These are phyloP conservation scores for Monosporascus sp. DNA, from an alignment of 2,329 filamentous ascomycete species.

Conservation along the genomic window DNA sequence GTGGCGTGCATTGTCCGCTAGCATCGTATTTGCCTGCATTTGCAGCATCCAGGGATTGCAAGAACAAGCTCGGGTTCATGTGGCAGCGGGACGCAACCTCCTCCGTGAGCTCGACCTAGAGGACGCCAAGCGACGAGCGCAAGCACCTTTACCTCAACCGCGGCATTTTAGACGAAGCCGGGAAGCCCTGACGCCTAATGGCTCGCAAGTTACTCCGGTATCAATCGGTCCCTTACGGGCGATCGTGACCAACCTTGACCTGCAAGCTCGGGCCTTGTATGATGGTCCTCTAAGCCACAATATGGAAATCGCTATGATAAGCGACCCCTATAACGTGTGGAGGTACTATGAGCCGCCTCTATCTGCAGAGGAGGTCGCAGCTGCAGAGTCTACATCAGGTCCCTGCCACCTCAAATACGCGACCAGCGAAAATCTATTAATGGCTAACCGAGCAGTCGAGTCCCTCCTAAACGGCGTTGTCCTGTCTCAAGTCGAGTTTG, in stretches of 20 bases:
- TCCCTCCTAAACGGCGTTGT: constrained; percentile 7
- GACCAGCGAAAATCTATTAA: constrained; percentile 2
- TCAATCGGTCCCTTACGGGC: background rate
- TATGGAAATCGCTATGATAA: background rate
- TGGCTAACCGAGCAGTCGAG: constrained; percentile 1
- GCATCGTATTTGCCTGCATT: constrained; percentile 15
- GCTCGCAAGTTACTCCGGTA: background rate
- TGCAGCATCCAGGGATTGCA: constrained; percentile 12
- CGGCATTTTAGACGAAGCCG: background rate
- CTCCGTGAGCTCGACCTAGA: constrained; percentile 4
- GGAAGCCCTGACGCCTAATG: background rate
- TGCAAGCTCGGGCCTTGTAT: constrained; percentile 1
- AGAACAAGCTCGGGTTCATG: constrained; percentile 8
- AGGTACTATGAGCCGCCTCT: constrained; percentile 4
- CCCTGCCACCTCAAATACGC: background rate
- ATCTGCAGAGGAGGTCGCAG: background rate
- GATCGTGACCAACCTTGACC: constrained; percentile 2
- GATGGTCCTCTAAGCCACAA: constrained; percentile 1
- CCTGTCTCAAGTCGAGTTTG: background rate
- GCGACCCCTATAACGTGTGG: constrained; percentile 4
- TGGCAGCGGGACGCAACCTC: constrained; percentile 3
- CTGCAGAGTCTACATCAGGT: background rate
- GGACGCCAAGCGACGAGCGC: background rate
- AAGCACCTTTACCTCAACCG: background rate
- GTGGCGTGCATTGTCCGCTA: constrained; percentile 9